These are phyloP conservation scores for Fusarium denticulatum DNA, from an alignment of 2,329 filamentous ascomycete species.

Conservation along the genomic window DNA sequence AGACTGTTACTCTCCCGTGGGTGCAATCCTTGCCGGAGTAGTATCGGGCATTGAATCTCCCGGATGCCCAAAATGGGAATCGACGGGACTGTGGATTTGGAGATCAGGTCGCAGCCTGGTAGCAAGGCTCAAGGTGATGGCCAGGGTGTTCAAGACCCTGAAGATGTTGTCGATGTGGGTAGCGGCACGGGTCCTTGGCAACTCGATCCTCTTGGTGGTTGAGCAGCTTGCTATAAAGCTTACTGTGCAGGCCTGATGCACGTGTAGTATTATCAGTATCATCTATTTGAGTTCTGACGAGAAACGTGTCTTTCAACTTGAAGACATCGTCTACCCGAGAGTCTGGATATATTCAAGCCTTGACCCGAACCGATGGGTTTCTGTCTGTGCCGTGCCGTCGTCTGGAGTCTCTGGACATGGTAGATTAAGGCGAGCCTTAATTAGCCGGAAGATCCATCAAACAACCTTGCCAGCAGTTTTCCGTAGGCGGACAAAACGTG, in stretches of 20 bases:
- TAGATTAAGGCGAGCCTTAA: slow-evolving; percentile 6
- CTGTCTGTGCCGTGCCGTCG: background rate
- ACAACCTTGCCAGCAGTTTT: slow-evolving; percentile 24
- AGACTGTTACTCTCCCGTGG: background rate
- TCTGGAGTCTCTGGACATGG: background rate
- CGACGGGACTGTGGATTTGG: background rate
- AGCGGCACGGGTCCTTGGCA: background rate
- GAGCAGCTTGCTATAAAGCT: background rate
- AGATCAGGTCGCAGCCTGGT: slow-evolving; percentile 6
- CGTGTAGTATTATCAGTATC: background rate
- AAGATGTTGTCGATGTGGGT: background rate
- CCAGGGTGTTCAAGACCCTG: slow-evolving; percentile 26
- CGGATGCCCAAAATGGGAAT: slow-evolving; percentile 9
- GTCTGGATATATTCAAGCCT: background rate
- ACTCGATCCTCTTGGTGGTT: background rate
- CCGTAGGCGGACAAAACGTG: slow-evolving; percentile 30
- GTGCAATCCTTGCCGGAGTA: background rate
- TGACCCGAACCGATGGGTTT: background rate
- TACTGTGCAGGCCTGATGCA: background rate
- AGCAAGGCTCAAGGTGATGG: slow-evolving; percentile 11
- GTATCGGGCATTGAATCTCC: slow-evolving; percentile 4
- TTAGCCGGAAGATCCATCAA: slow-evolving; percentile 35
- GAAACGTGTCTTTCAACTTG: background rate
- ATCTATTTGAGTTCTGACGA: background rate
- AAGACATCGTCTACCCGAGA: background rate